Conservation (phyloP, 2,329 filamentous ascomycete species). For the Pseudogymnoascus sp. region DNA sequence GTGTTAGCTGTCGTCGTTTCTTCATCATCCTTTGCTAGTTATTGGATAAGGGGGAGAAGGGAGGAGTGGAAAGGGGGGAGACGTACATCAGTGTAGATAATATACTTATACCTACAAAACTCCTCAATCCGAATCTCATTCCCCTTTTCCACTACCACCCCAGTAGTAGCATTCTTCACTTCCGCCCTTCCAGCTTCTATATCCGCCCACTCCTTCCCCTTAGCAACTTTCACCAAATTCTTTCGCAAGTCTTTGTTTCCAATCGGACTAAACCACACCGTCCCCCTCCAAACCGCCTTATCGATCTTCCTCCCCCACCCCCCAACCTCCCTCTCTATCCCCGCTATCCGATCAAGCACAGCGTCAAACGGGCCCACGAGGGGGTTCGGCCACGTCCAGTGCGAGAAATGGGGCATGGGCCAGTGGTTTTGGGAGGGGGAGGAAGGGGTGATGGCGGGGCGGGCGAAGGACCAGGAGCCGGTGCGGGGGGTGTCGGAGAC, state of each 20-base stretch:
- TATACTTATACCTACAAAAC: slow-evolving; percentile 47
- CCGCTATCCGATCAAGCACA: slow-evolving; percentile 34
- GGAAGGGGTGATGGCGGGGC: slow-evolving; percentile 35
- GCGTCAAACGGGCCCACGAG: slow-evolving; percentile 42
- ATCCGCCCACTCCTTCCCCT: slow-evolving; percentile 42
- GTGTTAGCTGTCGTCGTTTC: too few relatives aligned
- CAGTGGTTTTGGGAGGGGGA: slow-evolving; percentile 34
- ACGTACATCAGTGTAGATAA: slow-evolving; percentile 43
- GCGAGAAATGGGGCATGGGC: slow-evolving; percentile 51
- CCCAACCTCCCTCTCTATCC: slow-evolving; percentile 32
- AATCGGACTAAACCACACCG: slow-evolving; percentile 40
- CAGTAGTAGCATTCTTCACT: slow-evolving; percentile 22
- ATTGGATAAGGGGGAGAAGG: too few relatives aligned
- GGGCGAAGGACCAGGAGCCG: slow-evolving; percentile 43
- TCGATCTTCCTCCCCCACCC: slow-evolving; percentile 34
- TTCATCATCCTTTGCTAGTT: too few relatives aligned
- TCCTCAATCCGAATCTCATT: slow-evolving; percentile 45
- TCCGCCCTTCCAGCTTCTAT: slow-evolving; percentile 35
- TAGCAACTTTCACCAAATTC: slow-evolving; percentile 21
- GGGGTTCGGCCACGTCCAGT: slow-evolving; percentile 48
- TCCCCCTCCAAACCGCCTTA: slow-evolving; percentile 47
- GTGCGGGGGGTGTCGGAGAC: slow-evolving; percentile 44
- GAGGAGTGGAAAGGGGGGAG: background rate
- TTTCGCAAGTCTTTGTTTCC: slow-evolving; percentile 25
- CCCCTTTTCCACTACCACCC: slow-evolving; percentile 26